Conservation (phyloP, 2,329 filamentous ascomycete species). For the Clonostachys rosea region DNA sequence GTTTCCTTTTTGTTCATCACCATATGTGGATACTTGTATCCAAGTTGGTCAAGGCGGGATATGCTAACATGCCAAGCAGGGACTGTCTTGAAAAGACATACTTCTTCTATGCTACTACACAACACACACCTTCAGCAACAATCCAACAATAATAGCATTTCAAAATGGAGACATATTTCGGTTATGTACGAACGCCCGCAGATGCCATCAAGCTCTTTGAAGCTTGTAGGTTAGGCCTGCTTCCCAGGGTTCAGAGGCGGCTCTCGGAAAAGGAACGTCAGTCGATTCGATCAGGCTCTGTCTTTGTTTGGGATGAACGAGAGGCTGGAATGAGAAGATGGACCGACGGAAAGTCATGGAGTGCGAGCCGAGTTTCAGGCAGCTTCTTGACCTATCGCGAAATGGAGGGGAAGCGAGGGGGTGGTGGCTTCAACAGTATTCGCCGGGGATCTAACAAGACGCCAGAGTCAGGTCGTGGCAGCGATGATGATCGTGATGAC, state of each 20-base stretch:
- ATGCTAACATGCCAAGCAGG: no score
- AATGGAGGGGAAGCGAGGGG: conserved; percentile 97
- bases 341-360: conserved; percentile 99
- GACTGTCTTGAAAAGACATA: no score
- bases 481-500: conserved; percentile 81
- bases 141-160: neutral
- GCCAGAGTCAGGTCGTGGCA: conserved; percentile 74
- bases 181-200: conserved; percentile 88
- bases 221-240: conserved; percentile 81
- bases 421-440: conserved; percentile 64
- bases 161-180: conserved; percentile 92
- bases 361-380: conserved; percentile 91
- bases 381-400: conserved; percentile 97
- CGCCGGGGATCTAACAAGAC: conserved; percentile 65
- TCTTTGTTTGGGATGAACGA: conserved; percentile 99
- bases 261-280: conserved; percentile 96
- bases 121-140: neutral
- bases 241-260: conserved; percentile 88
- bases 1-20: no score
- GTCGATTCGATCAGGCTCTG: conserved; percentile 91
- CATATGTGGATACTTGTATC: no score
- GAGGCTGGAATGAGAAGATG: conserved; percentile 97
- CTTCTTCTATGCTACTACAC: neutral
- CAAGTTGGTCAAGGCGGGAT: no score
- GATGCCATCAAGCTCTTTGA: conserved; percentile 99